These are phyloP conservation scores for Metschnikowia cerradonensis DNA, from an alignment of 805 yeast species.

Conservation along the genomic window DNA sequence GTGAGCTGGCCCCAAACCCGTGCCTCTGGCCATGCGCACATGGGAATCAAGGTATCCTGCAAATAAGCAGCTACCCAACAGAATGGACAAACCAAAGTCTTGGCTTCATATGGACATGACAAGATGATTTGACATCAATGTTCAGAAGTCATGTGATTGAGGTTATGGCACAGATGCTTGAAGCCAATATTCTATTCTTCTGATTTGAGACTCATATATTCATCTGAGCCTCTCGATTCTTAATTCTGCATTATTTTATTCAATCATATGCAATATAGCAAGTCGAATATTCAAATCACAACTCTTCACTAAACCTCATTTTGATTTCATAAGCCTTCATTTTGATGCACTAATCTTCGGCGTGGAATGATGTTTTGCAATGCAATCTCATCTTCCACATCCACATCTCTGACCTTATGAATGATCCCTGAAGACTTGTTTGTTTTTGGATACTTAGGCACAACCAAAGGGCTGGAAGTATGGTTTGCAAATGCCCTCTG, in stretches of 20 bases:
- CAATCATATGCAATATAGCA: background rate
- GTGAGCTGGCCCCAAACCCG: background rate
- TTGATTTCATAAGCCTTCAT: background rate
- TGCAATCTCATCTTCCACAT: constrained; percentile 8
- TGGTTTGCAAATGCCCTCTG: constrained; percentile 20
- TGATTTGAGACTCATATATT: no score
- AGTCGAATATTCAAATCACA: background rate
- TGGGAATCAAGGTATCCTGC: no score
- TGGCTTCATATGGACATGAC: no score
- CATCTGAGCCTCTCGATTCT: no score
- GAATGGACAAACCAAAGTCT: no score
- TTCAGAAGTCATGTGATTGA: no score
- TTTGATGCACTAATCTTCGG: constrained; percentile 2
- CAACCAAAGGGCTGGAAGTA: constrained; percentile 9
- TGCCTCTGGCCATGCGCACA: background rate
- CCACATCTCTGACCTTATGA: background rate
- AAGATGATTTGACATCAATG: no score
- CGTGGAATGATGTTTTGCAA: constrained; percentile 7
- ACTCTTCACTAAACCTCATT: background rate
- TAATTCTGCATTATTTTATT: no score
- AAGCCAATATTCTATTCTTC: no score
- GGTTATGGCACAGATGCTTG: no score
- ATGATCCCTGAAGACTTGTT: constrained; percentile 9
- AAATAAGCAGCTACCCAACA: no score
- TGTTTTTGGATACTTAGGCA: constrained; percentile 21